Evolutionary conservation across 2,329 filamentous ascomycete genomes (phyloP).

Genomic region (Ambrosiella xylebori): DNA sequence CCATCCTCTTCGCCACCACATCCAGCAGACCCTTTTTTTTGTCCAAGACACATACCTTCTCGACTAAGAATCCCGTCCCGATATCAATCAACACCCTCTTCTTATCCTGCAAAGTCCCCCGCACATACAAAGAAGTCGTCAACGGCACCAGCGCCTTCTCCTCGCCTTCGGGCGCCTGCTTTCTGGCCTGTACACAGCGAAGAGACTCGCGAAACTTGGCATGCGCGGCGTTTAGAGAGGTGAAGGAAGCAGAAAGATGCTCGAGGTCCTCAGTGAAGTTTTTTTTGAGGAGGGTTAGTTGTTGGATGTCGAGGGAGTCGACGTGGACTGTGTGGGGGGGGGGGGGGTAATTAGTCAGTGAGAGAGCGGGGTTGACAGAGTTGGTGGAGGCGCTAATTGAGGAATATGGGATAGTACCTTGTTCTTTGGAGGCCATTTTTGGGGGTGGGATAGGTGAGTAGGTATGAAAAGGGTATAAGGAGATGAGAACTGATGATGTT

Average conservation of each 20-base stretch:
- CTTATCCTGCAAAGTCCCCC: slow-evolving; percentile 57
- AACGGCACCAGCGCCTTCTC: slow-evolving; percentile 72
- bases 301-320: slow-evolving; percentile 60
- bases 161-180: slow-evolving; percentile 18
- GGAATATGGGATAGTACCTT: neutral
- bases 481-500: neutral
- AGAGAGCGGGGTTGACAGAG: neutral
- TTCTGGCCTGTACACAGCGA: slow-evolving; percentile 44
- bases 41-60: slow-evolving; percentile 46
- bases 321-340: slow-evolving; percentile 34
- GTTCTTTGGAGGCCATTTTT: neutral
- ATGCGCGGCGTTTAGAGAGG: slow-evolving; percentile 78
- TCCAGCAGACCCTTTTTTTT: neutral
- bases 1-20: too few species aligned
- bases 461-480: neutral
- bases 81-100: slow-evolving; percentile 77
- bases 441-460: neutral
- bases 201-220: slow-evolving; percentile 85
- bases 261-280: slow-evolving; percentile 93
- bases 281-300: slow-evolving; percentile 83
- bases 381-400: neutral
- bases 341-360: too few species aligned
- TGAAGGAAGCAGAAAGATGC: slow-evolving; percentile 78
- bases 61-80: slow-evolving; percentile 84
- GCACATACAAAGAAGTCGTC: slow-evolving; percentile 88